Evolutionary conservation across 2,329 filamentous ascomycete species (phyloP).

Genomic region (Plectosphaerella sp.): DNA sequence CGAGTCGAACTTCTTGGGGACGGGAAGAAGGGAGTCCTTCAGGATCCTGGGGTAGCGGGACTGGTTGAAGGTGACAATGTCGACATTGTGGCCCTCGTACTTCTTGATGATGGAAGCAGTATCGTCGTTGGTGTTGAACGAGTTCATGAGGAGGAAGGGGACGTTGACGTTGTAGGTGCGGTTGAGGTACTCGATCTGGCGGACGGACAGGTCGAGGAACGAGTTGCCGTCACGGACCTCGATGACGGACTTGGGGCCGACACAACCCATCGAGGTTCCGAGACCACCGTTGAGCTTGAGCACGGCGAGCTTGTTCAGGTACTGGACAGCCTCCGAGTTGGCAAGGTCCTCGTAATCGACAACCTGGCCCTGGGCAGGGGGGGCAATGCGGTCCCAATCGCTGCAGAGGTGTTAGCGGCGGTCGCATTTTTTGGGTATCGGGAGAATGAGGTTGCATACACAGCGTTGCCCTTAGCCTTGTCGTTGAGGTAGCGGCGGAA

Average conservation of each 20-base stretch:
- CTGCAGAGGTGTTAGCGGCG: slow-evolving; percentile 36
- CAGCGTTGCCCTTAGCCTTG: slow-evolving; percentile 94
- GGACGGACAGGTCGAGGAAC: slow-evolving; percentile 96
- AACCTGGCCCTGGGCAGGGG: slow-evolving; percentile 88
- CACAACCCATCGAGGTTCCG: slow-evolving; percentile 98
- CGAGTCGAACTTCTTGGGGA: slow-evolving; percentile 84
- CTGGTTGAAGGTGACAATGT: slow-evolving; percentile 99
- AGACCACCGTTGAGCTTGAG: slow-evolving; percentile 99
- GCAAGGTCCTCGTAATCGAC: slow-evolving; percentile 89
- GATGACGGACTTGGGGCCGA: slow-evolving; percentile 98
- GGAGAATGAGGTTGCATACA: slow-evolving; percentile 46
- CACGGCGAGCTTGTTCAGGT: slow-evolving; percentile 95
- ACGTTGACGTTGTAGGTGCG: slow-evolving; percentile 96
- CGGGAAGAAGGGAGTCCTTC: slow-evolving; percentile 96
- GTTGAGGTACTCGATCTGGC: slow-evolving; percentile 99
- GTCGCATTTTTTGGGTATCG: neutral
- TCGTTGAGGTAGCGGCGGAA: slow-evolving; percentile 98
- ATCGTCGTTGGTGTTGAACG: slow-evolving; percentile 98
- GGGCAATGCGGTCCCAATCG: slow-evolving; percentile 95
- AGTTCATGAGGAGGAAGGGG: slow-evolving; percentile 99
- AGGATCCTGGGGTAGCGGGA: slow-evolving; percentile 96
- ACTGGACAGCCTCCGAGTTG: slow-evolving; percentile 85
- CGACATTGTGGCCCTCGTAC: slow-evolving; percentile 99
- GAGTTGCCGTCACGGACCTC: slow-evolving; percentile 99
- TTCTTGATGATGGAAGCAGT: slow-evolving; percentile 99